These are phyloP conservation scores for Cicer arietinum DNA, from an alignment of 306 rosid species.

Conservation along the genomic window DNA sequence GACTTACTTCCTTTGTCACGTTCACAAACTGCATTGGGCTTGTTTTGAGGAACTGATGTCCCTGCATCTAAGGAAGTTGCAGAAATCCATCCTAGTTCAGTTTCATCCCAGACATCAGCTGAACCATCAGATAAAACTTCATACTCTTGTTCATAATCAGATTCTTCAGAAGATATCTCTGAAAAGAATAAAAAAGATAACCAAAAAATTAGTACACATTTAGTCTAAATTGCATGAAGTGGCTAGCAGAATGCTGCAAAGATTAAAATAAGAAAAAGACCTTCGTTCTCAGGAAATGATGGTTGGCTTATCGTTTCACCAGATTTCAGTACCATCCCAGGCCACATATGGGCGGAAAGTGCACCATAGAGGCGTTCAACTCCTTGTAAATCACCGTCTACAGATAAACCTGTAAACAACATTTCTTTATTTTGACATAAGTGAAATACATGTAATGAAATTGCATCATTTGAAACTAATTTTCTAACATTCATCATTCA, in stretches of 20 bases:
- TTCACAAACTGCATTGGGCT: constrained; percentile 31
- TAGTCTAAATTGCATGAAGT: neutral
- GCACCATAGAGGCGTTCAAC: constrained; percentile 87
- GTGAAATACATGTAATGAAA: constrained; percentile 12
- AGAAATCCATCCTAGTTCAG: constrained; percentile 66
- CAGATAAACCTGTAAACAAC: constrained; percentile 71
- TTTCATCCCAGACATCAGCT: constrained; percentile 77
- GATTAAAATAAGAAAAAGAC: constrained; percentile 46
- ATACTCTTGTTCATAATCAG: constrained; percentile 81
- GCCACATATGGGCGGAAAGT: constrained; percentile 94
- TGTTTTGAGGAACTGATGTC: constrained; percentile 41
- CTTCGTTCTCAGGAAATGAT: constrained; percentile 71
- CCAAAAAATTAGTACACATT: constrained; percentile 35
- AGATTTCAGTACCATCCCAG: constrained; percentile 89
- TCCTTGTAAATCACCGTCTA: constrained; percentile 87
- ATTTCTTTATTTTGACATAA: constrained; percentile 25
- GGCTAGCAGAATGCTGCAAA: constrained; percentile 19
- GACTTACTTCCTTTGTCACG: constrained; percentile 43
- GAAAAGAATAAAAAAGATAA: constrained; percentile 37
- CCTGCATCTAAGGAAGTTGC: constrained; percentile 56
- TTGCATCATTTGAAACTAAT: constrained; percentile 5
- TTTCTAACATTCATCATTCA: constrained; percentile 6
- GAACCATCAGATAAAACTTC: constrained; percentile 74
- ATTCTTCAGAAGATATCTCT: constrained; percentile 88
- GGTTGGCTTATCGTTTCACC: constrained; percentile 74